Conservation (phyloP, 257 asterid species). For the Petunia axillaris region DNA sequence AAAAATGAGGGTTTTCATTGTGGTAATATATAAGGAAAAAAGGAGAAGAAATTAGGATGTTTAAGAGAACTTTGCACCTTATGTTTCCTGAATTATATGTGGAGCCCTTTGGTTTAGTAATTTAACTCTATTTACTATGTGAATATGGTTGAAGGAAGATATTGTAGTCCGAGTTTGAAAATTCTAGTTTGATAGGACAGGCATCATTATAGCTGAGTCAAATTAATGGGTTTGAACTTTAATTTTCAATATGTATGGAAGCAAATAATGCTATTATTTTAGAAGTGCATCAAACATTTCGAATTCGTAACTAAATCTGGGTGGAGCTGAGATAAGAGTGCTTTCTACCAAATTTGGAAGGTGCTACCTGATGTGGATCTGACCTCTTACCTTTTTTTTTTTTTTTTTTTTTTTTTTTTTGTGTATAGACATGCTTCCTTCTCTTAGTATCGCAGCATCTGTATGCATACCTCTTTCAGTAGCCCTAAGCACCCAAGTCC, state of each 20-base stretch:
- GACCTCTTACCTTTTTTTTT: not conserved
- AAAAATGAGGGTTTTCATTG: too few relatives aligned
- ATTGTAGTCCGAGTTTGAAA: too few relatives aligned
- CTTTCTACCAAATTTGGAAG: not conserved
- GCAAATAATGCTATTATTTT: not conserved
- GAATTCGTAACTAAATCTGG: conserved; percentile 11
- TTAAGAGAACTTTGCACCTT: too few relatives aligned
- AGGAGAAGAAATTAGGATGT: too few relatives aligned
- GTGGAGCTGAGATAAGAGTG: conserved; percentile 6
- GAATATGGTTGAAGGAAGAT: too few relatives aligned
- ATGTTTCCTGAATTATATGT: too few relatives aligned
- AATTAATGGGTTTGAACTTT: not conserved
- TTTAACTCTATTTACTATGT: too few relatives aligned
- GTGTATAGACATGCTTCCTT: not conserved
- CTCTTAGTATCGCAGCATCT: not conserved
- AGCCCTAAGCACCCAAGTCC: not conserved
- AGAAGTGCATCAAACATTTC: conserved; percentile 9
- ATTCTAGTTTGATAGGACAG: not conserved
- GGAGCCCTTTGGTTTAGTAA: too few relatives aligned
- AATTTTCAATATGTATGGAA: not conserved
- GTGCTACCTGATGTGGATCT: conserved; percentile 8
- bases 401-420: too few relatives aligned
- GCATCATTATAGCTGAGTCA: conserved; percentile 3
- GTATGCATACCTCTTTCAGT: not conserved
- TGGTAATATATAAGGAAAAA: too few relatives aligned